These are phyloP conservation scores for Rhodotorula sp. DNA, from an alignment of 1,284 basidiomycete species.

Conservation along the genomic window DNA sequence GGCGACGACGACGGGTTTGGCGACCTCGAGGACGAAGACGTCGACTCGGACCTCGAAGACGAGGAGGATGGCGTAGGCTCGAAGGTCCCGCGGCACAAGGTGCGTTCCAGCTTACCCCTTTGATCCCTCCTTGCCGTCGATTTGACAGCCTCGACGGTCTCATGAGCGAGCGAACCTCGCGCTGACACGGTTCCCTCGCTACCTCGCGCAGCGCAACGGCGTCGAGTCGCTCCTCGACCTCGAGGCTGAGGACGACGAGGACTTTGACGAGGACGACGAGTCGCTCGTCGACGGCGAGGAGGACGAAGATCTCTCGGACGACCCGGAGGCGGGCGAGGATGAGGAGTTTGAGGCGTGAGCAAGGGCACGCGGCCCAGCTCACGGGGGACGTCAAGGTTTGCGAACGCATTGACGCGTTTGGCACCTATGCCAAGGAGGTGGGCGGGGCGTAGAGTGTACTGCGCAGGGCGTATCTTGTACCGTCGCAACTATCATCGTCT, in stretches of 20 bases:
- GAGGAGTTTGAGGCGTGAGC: constrained; percentile 20
- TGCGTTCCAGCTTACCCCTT: not conserved
- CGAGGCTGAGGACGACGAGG: constrained; percentile 38
- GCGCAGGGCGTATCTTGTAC: not conserved
- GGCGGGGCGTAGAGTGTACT: not conserved
- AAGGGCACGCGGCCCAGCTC: not conserved
- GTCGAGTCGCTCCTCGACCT: constrained; percentile 35
- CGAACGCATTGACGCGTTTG: too few relatives aligned
- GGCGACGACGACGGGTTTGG: constrained; percentile 16
- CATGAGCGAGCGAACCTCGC: too few relatives aligned
- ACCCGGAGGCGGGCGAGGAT: constrained; percentile 27
- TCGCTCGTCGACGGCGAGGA: constrained; percentile 18
- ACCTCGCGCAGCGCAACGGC: constrained; percentile 19
- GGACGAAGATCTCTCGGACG: constrained; percentile 16
- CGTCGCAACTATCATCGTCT: not conserved
- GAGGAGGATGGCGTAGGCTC: constrained; percentile 29
- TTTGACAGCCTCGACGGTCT: too few relatives aligned
- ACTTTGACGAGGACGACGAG: constrained; percentile 32
- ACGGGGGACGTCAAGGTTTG: not conserved
- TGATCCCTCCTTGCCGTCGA: not conserved
- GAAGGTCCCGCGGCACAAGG: constrained; percentile 25
- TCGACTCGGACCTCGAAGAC: constrained; percentile 23
- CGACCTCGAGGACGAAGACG: constrained; percentile 10
- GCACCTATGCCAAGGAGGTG: too few relatives aligned
- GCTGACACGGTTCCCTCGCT: too few relatives aligned